phyloP scores from a whole-genome alignment of 164 flowering plant genomes.

The Macadamia integrifolia region DNA sequence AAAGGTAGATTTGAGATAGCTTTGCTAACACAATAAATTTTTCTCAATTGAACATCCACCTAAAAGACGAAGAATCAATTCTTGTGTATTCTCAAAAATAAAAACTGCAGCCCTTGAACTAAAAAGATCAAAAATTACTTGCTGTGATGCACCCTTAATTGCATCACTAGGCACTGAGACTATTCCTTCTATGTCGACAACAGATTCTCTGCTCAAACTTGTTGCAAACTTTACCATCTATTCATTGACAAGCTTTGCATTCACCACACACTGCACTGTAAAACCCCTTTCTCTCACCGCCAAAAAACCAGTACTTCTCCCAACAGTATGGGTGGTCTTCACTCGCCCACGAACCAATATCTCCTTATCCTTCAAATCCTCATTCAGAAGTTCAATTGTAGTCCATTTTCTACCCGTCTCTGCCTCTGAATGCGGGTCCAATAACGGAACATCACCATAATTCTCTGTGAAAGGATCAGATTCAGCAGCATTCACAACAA shows the following conservation, averaged over 20 bases:
- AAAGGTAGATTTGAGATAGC: constrained; percentile 71
- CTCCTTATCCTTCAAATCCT: constrained; percentile 33
- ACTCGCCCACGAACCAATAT: constrained; percentile 71
- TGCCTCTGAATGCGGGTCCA: constrained; percentile 59
- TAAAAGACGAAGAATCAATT: constrained; percentile 12
- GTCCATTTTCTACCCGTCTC: constrained; percentile 52
- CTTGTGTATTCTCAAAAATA: not conserved
- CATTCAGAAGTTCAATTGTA: constrained; percentile 30
- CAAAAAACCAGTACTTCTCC: constrained; percentile 55
- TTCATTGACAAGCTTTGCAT: constrained; percentile 45
- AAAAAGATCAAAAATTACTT: constrained; percentile 28
- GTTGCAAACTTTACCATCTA: constrained; percentile 74
- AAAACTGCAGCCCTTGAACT: not conserved
- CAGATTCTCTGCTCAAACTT: constrained; percentile 64
- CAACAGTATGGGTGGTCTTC: constrained; percentile 67
- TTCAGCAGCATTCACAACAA: constrained; percentile 20
- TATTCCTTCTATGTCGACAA: constrained; percentile 64
- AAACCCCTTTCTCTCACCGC: constrained; percentile 73
- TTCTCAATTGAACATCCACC: constrained; percentile 85
- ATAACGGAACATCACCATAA: constrained; percentile 68
- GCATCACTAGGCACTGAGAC: constrained; percentile 58
- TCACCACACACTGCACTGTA: constrained; percentile 78
- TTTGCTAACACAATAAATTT: constrained; percentile 58
- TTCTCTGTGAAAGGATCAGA: constrained; percentile 46
- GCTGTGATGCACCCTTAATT: constrained; percentile 76